Conservation (phyloP, 768 basidiomycete species). For the Chlorophyllum brunneum region DNA sequence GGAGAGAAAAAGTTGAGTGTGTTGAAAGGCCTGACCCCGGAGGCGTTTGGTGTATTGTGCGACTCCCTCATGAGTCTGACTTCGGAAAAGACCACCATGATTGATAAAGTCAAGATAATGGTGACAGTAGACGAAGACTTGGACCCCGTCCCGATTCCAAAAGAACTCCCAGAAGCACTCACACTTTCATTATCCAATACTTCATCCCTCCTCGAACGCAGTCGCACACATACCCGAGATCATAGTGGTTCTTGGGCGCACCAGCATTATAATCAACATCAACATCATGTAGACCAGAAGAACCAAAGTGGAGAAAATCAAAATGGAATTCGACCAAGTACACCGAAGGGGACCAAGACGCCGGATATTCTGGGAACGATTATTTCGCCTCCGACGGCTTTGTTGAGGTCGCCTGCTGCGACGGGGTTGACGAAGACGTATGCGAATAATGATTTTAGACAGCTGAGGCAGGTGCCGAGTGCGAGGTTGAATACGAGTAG, state of each 20-base stretch:
- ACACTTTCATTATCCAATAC: constrained; percentile 28
- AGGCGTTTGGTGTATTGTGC: constrained; percentile 45
- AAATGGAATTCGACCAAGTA: constrained; percentile 35
- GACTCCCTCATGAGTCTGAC: constrained; percentile 28
- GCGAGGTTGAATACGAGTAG: constrained; percentile 82
- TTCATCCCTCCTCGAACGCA: neutral
- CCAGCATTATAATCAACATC: neutral
- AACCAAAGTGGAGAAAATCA: constrained; percentile 3
- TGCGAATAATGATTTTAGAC: constrained; percentile 75
- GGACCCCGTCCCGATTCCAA: constrained; percentile 23
- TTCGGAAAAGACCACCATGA: constrained; percentile 17
- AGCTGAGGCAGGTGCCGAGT: constrained; percentile 62
- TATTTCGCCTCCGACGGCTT: constrained; percentile 65
- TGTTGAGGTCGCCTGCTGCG: constrained; percentile 67
- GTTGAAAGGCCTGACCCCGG: constrained; percentile 44
- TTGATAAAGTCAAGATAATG: constrained; percentile 23
- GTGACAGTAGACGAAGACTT: constrained; percentile 41
- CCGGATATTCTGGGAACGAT: constrained; percentile 62
- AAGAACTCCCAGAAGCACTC: constrained; percentile 35
- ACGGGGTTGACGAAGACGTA: constrained; percentile 85
- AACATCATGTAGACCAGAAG: too few relatives aligned
- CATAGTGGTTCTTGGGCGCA: neutral
- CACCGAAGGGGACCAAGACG: constrained; percentile 50
- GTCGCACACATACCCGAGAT: neutral
- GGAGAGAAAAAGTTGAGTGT: constrained; percentile 39